Percentiles rank a stretch among this genome's conserved stretches.
These are phyloP conservation scores for Venturia oleaginea DNA, from an alignment of 2,329 filamentous ascomycete species.

Conservation along the genomic window DNA sequence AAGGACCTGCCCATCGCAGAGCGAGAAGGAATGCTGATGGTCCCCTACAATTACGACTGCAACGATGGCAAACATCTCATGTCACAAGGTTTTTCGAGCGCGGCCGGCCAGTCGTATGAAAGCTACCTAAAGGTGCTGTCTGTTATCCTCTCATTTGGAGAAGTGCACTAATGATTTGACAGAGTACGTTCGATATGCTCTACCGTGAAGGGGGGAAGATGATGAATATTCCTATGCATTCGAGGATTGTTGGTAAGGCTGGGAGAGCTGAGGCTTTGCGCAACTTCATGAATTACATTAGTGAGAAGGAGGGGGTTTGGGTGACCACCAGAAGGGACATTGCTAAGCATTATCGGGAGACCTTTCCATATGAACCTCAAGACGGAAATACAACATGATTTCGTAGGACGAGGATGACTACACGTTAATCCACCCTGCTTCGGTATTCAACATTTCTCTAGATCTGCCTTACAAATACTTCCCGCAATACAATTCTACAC, in stretches of 20 bases:
- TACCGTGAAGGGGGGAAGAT: slow-evolving; percentile 48
- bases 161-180: not conserved
- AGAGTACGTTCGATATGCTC: slow-evolving; percentile 43
- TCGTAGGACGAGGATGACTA: too few species aligned
- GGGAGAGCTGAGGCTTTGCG: slow-evolving; percentile 43
- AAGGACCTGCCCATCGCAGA: slow-evolving; percentile 16
- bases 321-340: slow-evolving; percentile 46
- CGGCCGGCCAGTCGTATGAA: slow-evolving; percentile 33
- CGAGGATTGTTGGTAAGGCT: slow-evolving; percentile 44
- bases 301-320: slow-evolving; percentile 44
- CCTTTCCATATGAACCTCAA: slow-evolving; percentile 29
- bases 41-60: slow-evolving; percentile 47
- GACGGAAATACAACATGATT: not conserved
- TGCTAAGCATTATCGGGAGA: slow-evolving; percentile 39
- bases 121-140: slow-evolving; percentile 33
- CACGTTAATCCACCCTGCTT: too few species aligned
- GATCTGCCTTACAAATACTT: not conserved
- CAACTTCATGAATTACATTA: slow-evolving; percentile 46
- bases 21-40: slow-evolving; percentile 43
- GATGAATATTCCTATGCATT: slow-evolving; percentile 50
- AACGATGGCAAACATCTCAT: slow-evolving; percentile 44
- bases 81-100: slow-evolving; percentile 36
- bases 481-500: not conserved
- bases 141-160: too few species aligned
- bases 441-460: too few species aligned